phyloP scores from a whole-genome alignment of 1,284 basidiomycete genomes.

The Omphalotus olearius region DNA sequence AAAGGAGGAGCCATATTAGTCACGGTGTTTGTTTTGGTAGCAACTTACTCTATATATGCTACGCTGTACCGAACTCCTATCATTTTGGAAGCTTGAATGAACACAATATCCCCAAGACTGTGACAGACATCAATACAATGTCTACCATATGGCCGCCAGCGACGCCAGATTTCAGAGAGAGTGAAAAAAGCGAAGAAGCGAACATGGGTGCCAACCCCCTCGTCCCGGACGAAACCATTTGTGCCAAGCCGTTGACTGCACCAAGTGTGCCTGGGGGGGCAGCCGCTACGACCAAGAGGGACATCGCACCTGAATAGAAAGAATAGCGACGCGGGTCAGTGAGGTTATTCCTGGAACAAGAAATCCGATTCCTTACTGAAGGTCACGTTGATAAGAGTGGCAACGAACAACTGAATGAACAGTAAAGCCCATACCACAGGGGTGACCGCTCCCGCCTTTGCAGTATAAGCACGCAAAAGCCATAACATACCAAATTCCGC shows the following conservation, averaged over 20 bases:
- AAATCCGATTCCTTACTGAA: slow-evolving; percentile 9
- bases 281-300: slow-evolving; percentile 8
- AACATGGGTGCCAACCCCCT: slow-evolving; percentile 12
- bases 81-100: slow-evolving; percentile 7
- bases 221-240: slow-evolving; percentile 16
- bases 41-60: too few species aligned
- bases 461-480: slow-evolving; percentile 5
- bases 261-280: slow-evolving; percentile 17
- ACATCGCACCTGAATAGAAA: slow-evolving; percentile 4
- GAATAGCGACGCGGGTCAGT: not conserved
- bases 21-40: too few species aligned
- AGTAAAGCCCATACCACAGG: slow-evolving; percentile 9
- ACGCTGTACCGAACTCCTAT: not conserved
- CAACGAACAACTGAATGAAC: slow-evolving; percentile 8
- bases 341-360: not conserved
- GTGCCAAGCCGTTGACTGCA: slow-evolving; percentile 19
- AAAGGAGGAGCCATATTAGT: too few species aligned
- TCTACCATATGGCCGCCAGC: slow-evolving; percentile 10
- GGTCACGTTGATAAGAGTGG: slow-evolving; percentile 4
- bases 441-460: slow-evolving; percentile 1
- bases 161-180: slow-evolving; percentile 6
- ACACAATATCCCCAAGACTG: slow-evolving; percentile 2
- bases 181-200: slow-evolving; percentile 12
- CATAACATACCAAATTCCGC: slow-evolving; percentile 7
- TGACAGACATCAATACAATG: slow-evolving; percentile 4